Conservation (phyloP, 257 asterid species). For the Penstemon newberryi region DNA sequence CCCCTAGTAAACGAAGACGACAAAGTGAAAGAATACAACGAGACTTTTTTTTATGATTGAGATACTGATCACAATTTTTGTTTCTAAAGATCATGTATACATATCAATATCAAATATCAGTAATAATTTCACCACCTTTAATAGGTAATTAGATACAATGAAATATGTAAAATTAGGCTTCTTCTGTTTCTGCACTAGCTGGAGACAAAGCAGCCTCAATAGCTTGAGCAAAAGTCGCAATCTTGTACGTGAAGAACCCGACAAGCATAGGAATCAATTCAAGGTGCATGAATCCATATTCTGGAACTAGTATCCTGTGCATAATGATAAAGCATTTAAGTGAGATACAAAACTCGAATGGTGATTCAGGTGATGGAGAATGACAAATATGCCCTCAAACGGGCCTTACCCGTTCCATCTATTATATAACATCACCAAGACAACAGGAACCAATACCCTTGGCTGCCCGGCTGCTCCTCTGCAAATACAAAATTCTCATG, state of each 20-base stretch:
- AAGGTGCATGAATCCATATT: conserved; percentile 77
- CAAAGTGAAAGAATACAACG: no score
- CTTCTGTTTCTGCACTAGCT: conserved; percentile 41
- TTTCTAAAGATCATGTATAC: neutral
- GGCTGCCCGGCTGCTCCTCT: conserved; percentile 95
- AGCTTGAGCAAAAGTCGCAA: conserved; percentile 74
- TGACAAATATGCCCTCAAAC: neutral
- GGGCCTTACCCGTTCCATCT: conserved; percentile 80
- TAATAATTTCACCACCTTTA: neutral
- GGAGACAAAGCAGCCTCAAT: conserved; percentile 57
- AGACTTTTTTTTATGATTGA: no score
- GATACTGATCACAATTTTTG: no score
- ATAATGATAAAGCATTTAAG: neutral
- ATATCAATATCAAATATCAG: no score
- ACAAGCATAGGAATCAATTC: conserved; percentile 86
- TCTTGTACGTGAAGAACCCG: conserved; percentile 94
- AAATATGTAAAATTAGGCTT: conserved; percentile 28
- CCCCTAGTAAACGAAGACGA: no score
- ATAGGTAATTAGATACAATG: neutral
- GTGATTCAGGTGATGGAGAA: neutral
- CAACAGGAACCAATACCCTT: conserved; percentile 80
- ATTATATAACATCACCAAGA: conserved; percentile 78
- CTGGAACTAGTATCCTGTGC: conserved; percentile 75
- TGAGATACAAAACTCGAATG: neutral
- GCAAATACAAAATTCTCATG: conserved; percentile 30